phyloP scores from a whole-genome alignment of 108 stramenopile species.

The Aurantiochytrium sp. region DNA sequence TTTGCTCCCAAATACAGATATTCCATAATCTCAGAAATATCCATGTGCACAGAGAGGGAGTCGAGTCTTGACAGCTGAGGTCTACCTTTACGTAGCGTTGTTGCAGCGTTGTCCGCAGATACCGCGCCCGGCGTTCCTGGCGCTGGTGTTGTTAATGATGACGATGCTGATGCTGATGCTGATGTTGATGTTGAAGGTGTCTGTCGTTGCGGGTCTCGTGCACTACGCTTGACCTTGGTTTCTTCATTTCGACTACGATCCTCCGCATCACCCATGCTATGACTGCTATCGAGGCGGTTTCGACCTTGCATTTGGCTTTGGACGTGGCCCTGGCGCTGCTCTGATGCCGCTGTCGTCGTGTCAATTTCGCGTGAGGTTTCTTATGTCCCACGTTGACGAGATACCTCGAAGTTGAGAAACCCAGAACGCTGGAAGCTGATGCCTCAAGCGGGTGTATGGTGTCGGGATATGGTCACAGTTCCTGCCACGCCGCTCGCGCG shows the following conservation, averaged over 20 bases:
- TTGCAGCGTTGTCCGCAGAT: neutral
- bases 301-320: neutral
- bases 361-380: too few relatives aligned
- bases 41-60: slow-evolving; percentile 4
- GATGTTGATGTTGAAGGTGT: neutral
- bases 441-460: too few relatives aligned
- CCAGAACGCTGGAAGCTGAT: too few relatives aligned
- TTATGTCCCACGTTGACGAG: too few relatives aligned
- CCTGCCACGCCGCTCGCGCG: too few relatives aligned
- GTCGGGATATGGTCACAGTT: too few relatives aligned
- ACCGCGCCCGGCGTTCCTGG: neutral
- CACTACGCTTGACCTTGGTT: neutral
- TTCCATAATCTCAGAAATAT: neutral
- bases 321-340: too few relatives aligned
- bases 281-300: neutral
- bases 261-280: neutral
- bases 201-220: neutral
- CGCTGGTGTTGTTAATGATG: neutral
- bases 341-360: too few relatives aligned
- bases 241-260: neutral
- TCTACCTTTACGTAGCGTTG: neutral
- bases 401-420: too few relatives aligned
- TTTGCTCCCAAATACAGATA: neutral
- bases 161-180: neutral
- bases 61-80: neutral